phyloP scores from a whole-genome alignment of 2,329 filamentous ascomycete genomes.

The Xylariaceae sp. region DNA sequence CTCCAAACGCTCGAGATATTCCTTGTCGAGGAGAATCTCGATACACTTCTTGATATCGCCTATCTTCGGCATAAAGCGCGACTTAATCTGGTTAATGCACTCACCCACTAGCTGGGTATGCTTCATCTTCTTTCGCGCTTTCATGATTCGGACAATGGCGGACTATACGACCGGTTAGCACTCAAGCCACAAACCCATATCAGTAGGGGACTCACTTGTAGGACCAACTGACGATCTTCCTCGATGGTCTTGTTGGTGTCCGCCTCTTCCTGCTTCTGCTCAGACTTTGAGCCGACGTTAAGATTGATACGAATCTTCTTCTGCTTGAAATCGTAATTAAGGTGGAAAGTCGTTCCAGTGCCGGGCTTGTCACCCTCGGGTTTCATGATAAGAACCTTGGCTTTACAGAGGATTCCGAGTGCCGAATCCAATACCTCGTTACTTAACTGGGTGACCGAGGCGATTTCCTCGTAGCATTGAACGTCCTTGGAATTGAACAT shows the following conservation, averaged over 20 bases:
- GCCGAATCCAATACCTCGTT: conserved; percentile 85
- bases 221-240: conserved; percentile 92
- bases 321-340: conserved; percentile 96
- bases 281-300: conserved; percentile 91
- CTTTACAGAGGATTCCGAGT: conserved; percentile 85
- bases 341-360: conserved; percentile 74
- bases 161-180: conserved; percentile 60
- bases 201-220: conserved; percentile 72
- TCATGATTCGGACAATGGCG: conserved; percentile 99
- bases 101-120: conserved; percentile 92
- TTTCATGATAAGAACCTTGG: conserved; percentile 78
- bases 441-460: conserved; percentile 76
- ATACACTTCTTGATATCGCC: conserved; percentile 99
- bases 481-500: conserved; percentile 92
- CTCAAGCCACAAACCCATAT: neutral
- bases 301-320: conserved; percentile 98
- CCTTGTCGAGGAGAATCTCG: conserved; percentile 97
- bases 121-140: conserved; percentile 98
- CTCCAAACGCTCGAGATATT: conserved; percentile 94
- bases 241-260: conserved; percentile 99
- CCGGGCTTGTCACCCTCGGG: conserved; percentile 76
- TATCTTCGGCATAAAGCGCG: conserved; percentile 89
- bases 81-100: conserved; percentile 92
- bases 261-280: conserved; percentile 93
- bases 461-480: conserved; percentile 85